Conservation (phyloP, 2,329 filamentous ascomycete genomes). For the Paraconiothyrium brasiliense region DNA sequence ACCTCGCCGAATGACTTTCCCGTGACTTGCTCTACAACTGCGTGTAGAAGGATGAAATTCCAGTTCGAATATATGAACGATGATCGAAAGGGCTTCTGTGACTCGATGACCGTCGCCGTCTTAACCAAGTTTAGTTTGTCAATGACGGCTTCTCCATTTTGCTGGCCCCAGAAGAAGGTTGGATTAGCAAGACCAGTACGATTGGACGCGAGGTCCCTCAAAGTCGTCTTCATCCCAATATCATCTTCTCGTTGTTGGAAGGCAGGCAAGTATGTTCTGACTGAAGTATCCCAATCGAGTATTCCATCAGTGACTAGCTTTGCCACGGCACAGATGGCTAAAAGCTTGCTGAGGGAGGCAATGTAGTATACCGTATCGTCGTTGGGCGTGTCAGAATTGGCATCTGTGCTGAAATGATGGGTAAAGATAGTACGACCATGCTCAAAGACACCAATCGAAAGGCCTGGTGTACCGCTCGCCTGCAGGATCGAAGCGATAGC, state of each 20-base stretch:
- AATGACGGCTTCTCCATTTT: constrained; percentile 19
- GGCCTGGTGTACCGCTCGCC: constrained; percentile 19
- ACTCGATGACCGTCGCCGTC: background rate
- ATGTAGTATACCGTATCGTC: constrained; percentile 24
- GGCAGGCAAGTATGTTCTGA: constrained; percentile 22
- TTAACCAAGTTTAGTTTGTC: constrained; percentile 14
- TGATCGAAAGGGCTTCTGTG: constrained; percentile 14
- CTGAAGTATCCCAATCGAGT: constrained; percentile 22
- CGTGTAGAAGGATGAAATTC: constrained; percentile 22
- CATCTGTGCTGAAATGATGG: constrained; percentile 20
- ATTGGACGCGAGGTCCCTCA: constrained; percentile 21
- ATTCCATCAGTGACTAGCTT: constrained; percentile 21
- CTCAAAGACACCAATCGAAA: constrained; percentile 27
- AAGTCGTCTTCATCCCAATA: constrained; percentile 18
- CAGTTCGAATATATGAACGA: constrained; percentile 26
- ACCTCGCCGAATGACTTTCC: constrained; percentile 17
- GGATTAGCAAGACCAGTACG: constrained; percentile 21
- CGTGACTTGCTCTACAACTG: constrained; percentile 12
- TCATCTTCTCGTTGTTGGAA: constrained; percentile 22
- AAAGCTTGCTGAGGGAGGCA: constrained; percentile 21
- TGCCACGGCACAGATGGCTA: constrained; percentile 20
- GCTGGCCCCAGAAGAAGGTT: constrained; percentile 17
- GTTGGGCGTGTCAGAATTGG: constrained; percentile 11
- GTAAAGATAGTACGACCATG: constrained; percentile 20
- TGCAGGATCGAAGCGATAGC: constrained; percentile 11